Evolutionary conservation across 2,329 filamentous ascomycete genomes (phyloP).

Genomic region (Bretziella fagacearum): DNA sequence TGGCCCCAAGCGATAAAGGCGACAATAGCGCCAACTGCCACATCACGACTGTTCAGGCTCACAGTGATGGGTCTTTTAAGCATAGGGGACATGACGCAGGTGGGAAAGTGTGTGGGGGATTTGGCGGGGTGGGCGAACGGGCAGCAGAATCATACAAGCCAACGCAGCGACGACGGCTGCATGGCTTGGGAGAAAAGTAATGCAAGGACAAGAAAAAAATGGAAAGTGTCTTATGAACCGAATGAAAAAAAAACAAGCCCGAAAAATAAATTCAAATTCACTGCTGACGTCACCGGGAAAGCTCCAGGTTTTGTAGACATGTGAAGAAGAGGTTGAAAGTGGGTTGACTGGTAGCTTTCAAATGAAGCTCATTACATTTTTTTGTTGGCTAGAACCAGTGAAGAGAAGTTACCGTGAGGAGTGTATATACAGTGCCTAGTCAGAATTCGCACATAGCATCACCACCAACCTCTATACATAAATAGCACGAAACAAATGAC

Average conservation of each 20-base stretch:
- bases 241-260: neutral
- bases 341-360: neutral
- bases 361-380: no score
- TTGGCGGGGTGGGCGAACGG: neutral
- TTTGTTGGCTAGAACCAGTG: no score
- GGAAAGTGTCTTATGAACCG: neutral
- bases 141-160: neutral
- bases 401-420: no score
- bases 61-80: neutral
- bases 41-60: constrained; percentile 51
- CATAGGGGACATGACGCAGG: no score
- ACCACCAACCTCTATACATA: no score
- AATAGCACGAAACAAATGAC: no score
- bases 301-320: neutral
- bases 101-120: no score
- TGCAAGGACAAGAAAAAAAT: neutral
- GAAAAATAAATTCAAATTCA: neutral
- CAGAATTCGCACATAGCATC: no score
- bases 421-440: no score
- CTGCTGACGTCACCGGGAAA: neutral
- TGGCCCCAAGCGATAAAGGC: constrained; percentile 79
- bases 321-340: neutral
- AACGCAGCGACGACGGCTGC: neutral
- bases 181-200: constrained; percentile 5
- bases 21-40: constrained; percentile 48